Percentiles rank a stretch among this genome's conserved stretches.
Evolutionary conservation across 371 early-diverging fungal species (phyloP).

Genomic region (Vairimorpha necatrix): DNA sequence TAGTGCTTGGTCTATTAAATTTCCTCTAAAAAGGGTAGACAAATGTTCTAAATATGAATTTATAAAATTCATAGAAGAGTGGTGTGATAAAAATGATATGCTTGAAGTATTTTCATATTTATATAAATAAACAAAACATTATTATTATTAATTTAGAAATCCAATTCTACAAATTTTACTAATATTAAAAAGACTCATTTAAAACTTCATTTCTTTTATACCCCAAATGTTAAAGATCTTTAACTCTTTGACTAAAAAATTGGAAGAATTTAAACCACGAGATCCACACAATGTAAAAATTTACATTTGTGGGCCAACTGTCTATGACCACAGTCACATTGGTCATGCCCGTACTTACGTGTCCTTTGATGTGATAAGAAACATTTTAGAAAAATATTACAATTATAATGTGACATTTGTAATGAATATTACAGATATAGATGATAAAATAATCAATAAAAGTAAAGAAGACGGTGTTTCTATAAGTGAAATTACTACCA

Average conservation of each 20-base stretch:
- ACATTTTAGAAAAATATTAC: slow-evolving; percentile 88
- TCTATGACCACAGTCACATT: slow-evolving; percentile 92
- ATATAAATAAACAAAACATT: slow-evolving; percentile 25
- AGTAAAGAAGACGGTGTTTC: slow-evolving; percentile 50
- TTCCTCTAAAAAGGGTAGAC: slow-evolving; percentile 39
- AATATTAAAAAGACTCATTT: too few species aligned
- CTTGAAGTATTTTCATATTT: slow-evolving; percentile 27
- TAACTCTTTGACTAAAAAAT: slow-evolving; percentile 50
- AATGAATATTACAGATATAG: slow-evolving; percentile 98
- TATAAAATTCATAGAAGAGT: slow-evolving; percentile 47
- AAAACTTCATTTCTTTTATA: background rate
- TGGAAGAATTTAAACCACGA: slow-evolving; percentile 38
- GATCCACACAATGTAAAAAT: slow-evolving; percentile 51
- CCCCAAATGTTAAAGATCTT: slow-evolving; percentile 28
- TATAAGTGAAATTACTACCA: slow-evolving; percentile 69
- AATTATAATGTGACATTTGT: slow-evolving; percentile 84
- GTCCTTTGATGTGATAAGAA: slow-evolving; percentile 84
- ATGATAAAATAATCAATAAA: slow-evolving; percentile 76
- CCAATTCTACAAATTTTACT: too few species aligned
- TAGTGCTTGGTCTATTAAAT: slow-evolving; percentile 40
- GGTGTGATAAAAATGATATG: slow-evolving; percentile 30
- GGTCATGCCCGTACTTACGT: slow-evolving; percentile 95
- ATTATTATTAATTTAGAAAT: too few species aligned
- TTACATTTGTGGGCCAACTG: slow-evolving; percentile 90
- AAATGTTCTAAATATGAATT: slow-evolving; percentile 51